These are phyloP conservation scores for Mycena alexandri DNA, from an alignment of 768 basidiomycete genomes.

Conservation along the genomic window DNA sequence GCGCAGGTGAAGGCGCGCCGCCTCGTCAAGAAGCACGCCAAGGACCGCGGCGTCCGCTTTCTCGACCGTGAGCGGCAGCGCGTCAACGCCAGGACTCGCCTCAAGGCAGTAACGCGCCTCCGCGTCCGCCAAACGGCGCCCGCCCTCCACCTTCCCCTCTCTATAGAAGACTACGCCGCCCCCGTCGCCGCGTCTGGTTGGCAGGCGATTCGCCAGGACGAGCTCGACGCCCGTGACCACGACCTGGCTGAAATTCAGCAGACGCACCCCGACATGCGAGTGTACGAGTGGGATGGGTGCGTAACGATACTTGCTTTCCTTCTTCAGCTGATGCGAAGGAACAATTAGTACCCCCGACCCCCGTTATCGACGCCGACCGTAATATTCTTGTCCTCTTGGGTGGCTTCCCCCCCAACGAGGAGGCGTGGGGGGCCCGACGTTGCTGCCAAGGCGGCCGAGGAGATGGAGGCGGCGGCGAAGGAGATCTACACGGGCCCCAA, in stretches of 20 bases:
- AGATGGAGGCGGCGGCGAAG: background rate
- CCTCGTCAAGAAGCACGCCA: background rate
- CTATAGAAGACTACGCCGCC: background rate
- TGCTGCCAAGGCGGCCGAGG: background rate
- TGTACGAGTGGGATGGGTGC: conserved; percentile 9
- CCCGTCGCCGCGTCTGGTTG: too few relatives aligned
- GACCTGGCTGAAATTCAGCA: too few relatives aligned
- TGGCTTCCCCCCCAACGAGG: background rate
- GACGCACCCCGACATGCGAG: conserved; percentile 39
- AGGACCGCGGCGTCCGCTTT: background rate
- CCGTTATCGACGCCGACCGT: too few relatives aligned
- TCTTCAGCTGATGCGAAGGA: too few relatives aligned
- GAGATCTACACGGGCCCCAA: conserved; percentile 1
- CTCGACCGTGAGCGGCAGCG: background rate
- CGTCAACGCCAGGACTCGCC: background rate
- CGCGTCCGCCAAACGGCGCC: background rate
- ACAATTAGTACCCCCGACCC: background rate
- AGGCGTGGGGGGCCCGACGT: background rate
- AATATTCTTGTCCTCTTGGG: background rate
- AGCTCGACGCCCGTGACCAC: too few relatives aligned
- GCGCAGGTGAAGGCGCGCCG: background rate
- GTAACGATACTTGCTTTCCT: too few relatives aligned
- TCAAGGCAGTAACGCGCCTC: background rate
- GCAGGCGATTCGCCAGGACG: too few relatives aligned
- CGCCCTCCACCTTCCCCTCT: background rate